Percentiles rank a stretch among this genome's conserved stretches.
Conservation (phyloP, 1,284 basidiomycete species). For the Trametes pubescens region DNA sequence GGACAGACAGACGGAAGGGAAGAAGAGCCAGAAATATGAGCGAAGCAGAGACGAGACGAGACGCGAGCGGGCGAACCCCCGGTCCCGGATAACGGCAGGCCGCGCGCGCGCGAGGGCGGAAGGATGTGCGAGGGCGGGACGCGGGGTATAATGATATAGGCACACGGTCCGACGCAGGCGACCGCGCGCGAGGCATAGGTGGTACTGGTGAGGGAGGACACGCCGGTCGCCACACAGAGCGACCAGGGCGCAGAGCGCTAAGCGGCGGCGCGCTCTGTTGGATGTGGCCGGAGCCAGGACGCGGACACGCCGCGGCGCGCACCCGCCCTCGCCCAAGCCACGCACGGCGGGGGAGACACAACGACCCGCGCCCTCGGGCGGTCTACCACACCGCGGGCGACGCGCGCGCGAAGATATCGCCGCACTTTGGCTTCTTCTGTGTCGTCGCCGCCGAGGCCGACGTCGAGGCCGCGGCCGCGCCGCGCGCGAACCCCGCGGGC, state of each 20-base stretch:
- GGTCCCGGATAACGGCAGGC: neutral
- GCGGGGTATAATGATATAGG: conserved; percentile 14
- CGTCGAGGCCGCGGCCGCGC: conserved; percentile 1
- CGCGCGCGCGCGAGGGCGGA: conserved; percentile 1
- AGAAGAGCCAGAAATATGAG: too few species aligned
- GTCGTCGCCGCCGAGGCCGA: too few species aligned
- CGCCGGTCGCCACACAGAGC: neutral
- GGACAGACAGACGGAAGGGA: too few species aligned
- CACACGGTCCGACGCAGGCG: conserved; percentile 9
- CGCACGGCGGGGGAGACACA: too few species aligned
- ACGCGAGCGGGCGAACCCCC: neutral
- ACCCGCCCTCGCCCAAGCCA: conserved; percentile 7
- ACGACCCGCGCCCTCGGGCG: too few species aligned
- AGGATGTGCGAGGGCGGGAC: neutral
- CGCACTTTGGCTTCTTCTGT: conserved; percentile 47
- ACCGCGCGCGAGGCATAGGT: too few species aligned
- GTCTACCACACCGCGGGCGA: conserved; percentile 55
- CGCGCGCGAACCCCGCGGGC: conserved; percentile 17
- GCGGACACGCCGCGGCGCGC: conserved; percentile 3
- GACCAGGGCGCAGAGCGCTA: neutral
- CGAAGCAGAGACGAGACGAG: neutral
- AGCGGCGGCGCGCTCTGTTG: neutral
- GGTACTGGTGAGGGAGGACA: neutral
- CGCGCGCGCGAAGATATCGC: conserved; percentile 56
- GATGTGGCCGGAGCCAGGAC: conserved; percentile 8